Conservation (phyloP, 257 asterid genomes). For the Ocimum tenuiflorum region DNA sequence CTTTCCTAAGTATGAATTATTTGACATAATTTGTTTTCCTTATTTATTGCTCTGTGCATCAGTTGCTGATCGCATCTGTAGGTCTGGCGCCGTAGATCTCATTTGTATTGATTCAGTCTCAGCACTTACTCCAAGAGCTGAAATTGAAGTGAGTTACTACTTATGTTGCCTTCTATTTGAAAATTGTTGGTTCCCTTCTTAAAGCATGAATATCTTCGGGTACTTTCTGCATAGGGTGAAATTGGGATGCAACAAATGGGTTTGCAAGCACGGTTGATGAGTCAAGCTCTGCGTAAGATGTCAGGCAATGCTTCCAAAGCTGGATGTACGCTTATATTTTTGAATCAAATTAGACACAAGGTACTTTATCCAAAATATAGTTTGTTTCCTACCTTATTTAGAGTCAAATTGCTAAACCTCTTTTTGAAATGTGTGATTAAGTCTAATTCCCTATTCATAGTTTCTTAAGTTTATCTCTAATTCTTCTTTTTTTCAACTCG, state of each 20-base stretch:
- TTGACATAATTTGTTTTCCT: neutral
- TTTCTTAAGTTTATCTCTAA: no score
- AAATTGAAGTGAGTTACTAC: conserved; percentile 68
- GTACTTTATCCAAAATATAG: conserved; percentile 28
- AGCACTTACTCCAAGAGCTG: conserved; percentile 98
- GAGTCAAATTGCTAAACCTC: conserved; percentile 2
- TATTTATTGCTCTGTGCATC: conserved; percentile 22
- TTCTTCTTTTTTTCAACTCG: neutral
- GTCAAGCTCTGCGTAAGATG: conserved; percentile 98
- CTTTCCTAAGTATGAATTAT: neutral
- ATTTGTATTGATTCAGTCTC: conserved; percentile 98
- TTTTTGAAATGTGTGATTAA: conserved; percentile 3
- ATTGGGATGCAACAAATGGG: conserved; percentile 99
- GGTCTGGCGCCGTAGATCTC: conserved; percentile 98
- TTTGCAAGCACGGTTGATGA: conserved; percentile 97
- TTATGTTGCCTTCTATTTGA: conserved; percentile 13
- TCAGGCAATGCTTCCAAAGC: conserved; percentile 99
- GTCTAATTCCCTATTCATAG: neutral
- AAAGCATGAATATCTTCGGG: conserved; percentile 2
- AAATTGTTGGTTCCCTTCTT: conserved; percentile 1
- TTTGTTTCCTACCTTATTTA: neutral
- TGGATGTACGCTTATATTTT: conserved; percentile 88
- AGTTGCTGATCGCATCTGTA: conserved; percentile 98
- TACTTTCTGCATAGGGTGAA: conserved; percentile 61
- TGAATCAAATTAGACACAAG: conserved; percentile 96